These are phyloP conservation scores for Monilinia fructicola DNA, from an alignment of 2,329 filamentous ascomycete species.

Conservation along the genomic window DNA sequence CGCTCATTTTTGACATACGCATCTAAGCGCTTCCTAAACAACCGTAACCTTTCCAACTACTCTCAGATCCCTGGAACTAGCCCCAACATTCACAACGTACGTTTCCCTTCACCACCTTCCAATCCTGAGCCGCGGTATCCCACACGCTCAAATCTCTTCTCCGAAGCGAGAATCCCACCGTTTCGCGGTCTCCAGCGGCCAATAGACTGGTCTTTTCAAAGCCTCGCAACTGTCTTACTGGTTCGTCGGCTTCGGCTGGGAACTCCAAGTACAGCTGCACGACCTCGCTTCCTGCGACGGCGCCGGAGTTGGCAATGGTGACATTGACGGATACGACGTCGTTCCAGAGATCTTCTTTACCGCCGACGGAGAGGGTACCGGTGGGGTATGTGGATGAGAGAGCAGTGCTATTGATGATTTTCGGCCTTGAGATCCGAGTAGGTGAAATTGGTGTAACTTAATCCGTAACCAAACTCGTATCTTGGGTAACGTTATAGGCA, in stretches of 20 bases:
- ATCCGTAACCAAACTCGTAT: constrained; percentile 76
- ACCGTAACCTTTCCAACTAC: not conserved
- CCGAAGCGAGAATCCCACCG: constrained; percentile 71
- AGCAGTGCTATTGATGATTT: constrained; percentile 36
- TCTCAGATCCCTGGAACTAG: constrained; percentile 10
- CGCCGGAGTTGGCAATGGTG: constrained; percentile 55
- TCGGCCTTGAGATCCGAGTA: constrained; percentile 61
- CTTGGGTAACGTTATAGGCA: constrained; percentile 59
- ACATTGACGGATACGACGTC: constrained; percentile 52
- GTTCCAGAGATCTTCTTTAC: constrained; percentile 53
- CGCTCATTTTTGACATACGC: not conserved
- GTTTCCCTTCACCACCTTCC: not conserved
- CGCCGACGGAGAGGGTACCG: constrained; percentile 59
- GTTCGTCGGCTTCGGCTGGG: constrained; percentile 24
- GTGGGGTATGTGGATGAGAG: constrained; percentile 47
- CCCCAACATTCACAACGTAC: constrained; percentile 6
- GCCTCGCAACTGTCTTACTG: constrained; percentile 25
- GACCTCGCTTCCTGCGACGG: constrained; percentile 52
- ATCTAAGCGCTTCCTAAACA: not conserved
- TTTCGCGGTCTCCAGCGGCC: constrained; percentile 27
- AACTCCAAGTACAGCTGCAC: constrained; percentile 48
- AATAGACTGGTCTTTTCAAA: constrained; percentile 24
- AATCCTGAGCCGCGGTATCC: constrained; percentile 7
- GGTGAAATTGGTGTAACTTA: constrained; percentile 75
- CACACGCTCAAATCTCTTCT: constrained; percentile 15